These are phyloP conservation scores for Pholiota adiposa DNA, from an alignment of 1,284 basidiomycete species.

Conservation along the genomic window DNA sequence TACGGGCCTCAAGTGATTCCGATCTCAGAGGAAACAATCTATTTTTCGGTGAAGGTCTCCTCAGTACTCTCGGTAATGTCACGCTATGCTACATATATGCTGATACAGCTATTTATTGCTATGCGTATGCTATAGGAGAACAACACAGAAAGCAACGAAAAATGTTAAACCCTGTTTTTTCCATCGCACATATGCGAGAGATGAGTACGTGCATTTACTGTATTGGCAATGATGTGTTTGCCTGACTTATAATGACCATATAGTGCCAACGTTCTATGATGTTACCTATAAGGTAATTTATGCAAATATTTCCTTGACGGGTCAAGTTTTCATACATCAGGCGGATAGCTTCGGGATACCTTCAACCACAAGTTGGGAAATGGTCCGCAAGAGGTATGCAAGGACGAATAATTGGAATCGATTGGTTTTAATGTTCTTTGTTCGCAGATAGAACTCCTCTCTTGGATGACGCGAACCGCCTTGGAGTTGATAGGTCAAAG, in stretches of 20 bases:
- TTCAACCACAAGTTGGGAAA: constrained; percentile 15
- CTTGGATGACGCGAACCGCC: constrained; percentile 34
- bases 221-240: no score
- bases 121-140: constrained; percentile 17
- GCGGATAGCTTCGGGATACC: constrained; percentile 17
- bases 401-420: background rate
- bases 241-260: background rate
- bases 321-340: background rate
- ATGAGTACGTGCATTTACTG: constrained; percentile 29
- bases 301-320: background rate
- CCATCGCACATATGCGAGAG: constrained; percentile 44
- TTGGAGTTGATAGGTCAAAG: constrained; percentile 37
- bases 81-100: no score
- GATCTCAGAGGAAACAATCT: constrained; percentile 13
- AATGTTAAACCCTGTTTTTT: constrained; percentile 53
- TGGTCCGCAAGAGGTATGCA: constrained; percentile 22
- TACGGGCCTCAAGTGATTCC: constrained; percentile 15
- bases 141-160: constrained; percentile 49
- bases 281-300: constrained; percentile 26
- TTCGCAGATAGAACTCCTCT: constrained; percentile 35
- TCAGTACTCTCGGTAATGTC: constrained; percentile 17
- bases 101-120: background rate
- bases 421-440: background rate
- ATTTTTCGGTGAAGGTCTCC: constrained; percentile 15
- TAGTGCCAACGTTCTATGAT: constrained; percentile 35